phyloP scores from a whole-genome alignment of 1,139 yeast genomes.

The Taphrina communis region DNA sequence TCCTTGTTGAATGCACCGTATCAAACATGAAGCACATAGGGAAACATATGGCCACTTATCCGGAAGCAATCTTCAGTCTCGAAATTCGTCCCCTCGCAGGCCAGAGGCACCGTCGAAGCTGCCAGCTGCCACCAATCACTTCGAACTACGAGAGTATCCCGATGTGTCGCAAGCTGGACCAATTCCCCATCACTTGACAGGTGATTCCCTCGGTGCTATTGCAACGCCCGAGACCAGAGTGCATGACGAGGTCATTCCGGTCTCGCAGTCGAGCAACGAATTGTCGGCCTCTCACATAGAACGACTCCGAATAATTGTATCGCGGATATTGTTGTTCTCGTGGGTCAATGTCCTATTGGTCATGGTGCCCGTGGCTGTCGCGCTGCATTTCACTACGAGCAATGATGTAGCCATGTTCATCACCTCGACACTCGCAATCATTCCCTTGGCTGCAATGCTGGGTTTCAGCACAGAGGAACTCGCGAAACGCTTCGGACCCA shows the following conservation, averaged over 20 bases:
- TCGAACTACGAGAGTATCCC: neutral
- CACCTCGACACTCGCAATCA: constrained; percentile 84
- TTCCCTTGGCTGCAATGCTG: constrained; percentile 80
- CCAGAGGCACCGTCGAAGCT: neutral
- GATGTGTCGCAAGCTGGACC: neutral
- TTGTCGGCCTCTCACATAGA: neutral
- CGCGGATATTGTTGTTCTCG: constrained; percentile 61
- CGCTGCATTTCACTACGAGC: constrained; percentile 67
- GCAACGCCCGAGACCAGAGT: neutral
- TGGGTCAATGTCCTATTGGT: constrained; percentile 77
- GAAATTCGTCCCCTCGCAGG: constrained; percentile 3
- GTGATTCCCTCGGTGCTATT: neutral
- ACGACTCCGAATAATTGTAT: constrained; percentile 2
- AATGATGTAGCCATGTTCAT: constrained; percentile 67
- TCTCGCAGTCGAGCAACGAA: neutral
- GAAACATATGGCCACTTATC: constrained; percentile 14
- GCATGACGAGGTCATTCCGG: neutral
- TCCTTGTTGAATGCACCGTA: constrained; percentile 7
- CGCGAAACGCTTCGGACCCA: constrained; percentile 82
- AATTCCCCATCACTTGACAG: neutral
- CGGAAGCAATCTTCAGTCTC: neutral
- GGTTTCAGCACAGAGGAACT: constrained; percentile 87
- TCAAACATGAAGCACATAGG: constrained; percentile 20
- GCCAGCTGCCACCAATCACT: neutral
- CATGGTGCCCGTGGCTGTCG: constrained; percentile 86